phyloP scores from a whole-genome alignment of 306 rosid species.

The Spatholobus suberectus region DNA sequence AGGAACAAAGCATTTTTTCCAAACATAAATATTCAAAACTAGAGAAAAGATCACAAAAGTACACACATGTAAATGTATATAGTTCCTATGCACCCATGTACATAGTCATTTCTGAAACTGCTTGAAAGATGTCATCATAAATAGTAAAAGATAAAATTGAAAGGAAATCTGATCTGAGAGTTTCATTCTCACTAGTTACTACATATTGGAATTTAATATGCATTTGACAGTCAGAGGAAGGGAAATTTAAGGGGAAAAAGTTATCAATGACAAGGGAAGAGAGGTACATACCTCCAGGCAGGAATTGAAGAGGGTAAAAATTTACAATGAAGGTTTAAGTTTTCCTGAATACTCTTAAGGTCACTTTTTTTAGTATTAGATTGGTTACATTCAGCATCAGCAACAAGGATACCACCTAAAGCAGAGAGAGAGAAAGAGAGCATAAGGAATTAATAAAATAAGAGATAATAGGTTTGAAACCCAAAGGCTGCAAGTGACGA shows the following conservation, averaged over 20 bases:
- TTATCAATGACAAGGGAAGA: constrained; percentile 32
- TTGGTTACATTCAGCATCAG: constrained; percentile 29
- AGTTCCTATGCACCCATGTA: background rate
- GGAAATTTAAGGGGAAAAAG: background rate
- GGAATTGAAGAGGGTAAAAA: constrained; percentile 54
- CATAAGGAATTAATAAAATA: constrained; percentile 15
- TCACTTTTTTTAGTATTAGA: constrained; percentile 42
- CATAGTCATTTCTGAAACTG: background rate
- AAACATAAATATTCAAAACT: background rate
- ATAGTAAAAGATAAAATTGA: background rate
- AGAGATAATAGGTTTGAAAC: constrained; percentile 16
- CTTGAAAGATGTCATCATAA: background rate
- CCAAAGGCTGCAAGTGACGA: constrained; percentile 2
- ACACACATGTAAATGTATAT: background rate
- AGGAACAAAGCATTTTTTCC: background rate
- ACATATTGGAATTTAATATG: background rate
- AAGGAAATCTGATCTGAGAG: background rate
- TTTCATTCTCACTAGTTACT: background rate
- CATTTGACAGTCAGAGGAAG: background rate
- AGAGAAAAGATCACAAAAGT: constrained; percentile 7
- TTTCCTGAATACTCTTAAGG: constrained; percentile 28
- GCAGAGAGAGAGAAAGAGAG: constrained; percentile 12
- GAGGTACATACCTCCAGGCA: constrained; percentile 72
- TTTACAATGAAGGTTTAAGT: constrained; percentile 12
- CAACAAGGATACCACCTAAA: constrained; percentile 41